phyloP scores from a whole-genome alignment of 805 yeast genomes.

The Zygoascus flipseniorum region DNA sequence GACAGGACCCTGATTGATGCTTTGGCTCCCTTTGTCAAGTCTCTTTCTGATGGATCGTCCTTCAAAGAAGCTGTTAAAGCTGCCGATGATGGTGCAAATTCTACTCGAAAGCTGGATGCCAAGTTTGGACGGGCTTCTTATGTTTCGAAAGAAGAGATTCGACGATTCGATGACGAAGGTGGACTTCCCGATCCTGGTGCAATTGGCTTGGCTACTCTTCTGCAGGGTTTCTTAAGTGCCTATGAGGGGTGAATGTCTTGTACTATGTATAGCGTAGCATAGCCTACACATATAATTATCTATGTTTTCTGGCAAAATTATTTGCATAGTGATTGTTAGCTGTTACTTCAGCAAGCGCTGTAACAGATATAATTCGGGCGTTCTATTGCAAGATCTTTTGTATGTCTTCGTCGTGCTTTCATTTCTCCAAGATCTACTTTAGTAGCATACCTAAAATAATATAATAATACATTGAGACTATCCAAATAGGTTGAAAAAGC shows the following conservation, averaged over 20 bases:
- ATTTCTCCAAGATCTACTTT: too few relatives aligned
- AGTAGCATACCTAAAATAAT: too few relatives aligned
- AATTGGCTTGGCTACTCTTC: conserved; percentile 62
- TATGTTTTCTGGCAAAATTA: too few relatives aligned
- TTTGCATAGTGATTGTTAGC: too few relatives aligned
- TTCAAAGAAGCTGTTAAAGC: conserved; percentile 54
- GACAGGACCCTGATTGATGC: conserved; percentile 88
- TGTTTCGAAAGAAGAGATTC: conserved; percentile 56
- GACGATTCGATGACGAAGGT: conserved; percentile 36
- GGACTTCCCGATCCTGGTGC: conserved; percentile 91
- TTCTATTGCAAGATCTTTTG: too few relatives aligned
- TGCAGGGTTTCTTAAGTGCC: conserved; percentile 32
- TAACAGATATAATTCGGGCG: too few relatives aligned
- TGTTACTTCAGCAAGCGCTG: too few relatives aligned
- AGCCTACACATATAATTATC: too few relatives aligned
- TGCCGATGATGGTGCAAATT: conserved; percentile 54
- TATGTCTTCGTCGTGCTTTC: too few relatives aligned
- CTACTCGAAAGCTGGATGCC: conserved; percentile 68
- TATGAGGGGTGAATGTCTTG: background rate
- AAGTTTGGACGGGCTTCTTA: conserved; percentile 92
- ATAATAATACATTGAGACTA: too few relatives aligned
- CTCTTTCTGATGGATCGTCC: conserved; percentile 43
- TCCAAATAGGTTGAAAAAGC: too few relatives aligned
- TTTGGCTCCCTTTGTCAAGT: conserved; percentile 73
- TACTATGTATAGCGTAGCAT: too few relatives aligned